Conservation (phyloP, 1,284 basidiomycete genomes). For the Heliocybe sulcata region DNA sequence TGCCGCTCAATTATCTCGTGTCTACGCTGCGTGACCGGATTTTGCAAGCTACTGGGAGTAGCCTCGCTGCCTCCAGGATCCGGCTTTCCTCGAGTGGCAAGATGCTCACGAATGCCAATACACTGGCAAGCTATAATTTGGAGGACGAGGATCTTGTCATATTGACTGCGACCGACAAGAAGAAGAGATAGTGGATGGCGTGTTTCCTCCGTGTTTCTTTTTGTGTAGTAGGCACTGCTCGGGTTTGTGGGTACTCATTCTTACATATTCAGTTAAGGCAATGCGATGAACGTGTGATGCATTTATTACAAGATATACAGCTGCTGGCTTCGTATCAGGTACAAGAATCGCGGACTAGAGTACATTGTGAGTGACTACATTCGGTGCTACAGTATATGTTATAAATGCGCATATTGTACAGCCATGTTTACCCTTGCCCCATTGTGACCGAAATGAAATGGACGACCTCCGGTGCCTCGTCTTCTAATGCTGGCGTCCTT, state of each 20-base stretch:
- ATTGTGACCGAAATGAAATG: too few species aligned
- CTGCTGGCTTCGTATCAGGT: too few species aligned
- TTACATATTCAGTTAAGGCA: too few species aligned
- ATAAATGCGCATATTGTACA: too few species aligned
- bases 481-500: not conserved
- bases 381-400: too few species aligned
- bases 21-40: constrained; percentile 86
- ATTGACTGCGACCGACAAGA: constrained; percentile 70
- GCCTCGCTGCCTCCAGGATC: constrained; percentile 71
- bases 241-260: not conserved
- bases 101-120: constrained; percentile 79
- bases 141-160: constrained; percentile 82
- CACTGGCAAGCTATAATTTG: constrained; percentile 82
- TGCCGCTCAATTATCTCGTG: constrained; percentile 77
- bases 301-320: too few species aligned
- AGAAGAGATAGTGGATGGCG: constrained; percentile 56
- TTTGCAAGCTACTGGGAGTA: constrained; percentile 66
- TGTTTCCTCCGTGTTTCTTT: not conserved
- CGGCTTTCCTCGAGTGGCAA: constrained; percentile 73
- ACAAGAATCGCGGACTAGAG: too few species aligned
- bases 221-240: not conserved
- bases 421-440: not conserved
- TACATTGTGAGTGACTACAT: too few species aligned
- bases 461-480: not conserved
- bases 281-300: not conserved